These are phyloP conservation scores for Aspergillus aculeatinus DNA, from an alignment of 2,329 filamentous ascomycete genomes.

Conservation along the genomic window DNA sequence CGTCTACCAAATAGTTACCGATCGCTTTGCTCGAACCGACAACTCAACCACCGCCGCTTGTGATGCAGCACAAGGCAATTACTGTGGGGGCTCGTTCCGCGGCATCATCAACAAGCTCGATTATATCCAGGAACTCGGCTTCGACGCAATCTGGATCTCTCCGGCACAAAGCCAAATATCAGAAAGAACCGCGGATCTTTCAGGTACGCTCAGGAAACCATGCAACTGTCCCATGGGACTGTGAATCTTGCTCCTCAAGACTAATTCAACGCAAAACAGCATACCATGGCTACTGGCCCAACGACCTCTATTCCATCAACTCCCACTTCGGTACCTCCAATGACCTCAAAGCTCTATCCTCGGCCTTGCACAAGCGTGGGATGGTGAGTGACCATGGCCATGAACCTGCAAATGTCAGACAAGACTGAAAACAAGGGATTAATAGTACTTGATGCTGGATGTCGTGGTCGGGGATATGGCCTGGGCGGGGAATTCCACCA, in stretches of 20 bases:
- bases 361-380: conserved; percentile 53
- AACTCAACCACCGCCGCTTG: conserved; percentile 32
- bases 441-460: conserved; percentile 57
- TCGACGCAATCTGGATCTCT: conserved; percentile 34
- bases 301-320: conserved; percentile 53
- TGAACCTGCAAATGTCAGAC: neutral
- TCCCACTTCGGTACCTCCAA: conserved; percentile 56
- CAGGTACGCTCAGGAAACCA: neutral
- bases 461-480: conserved; percentile 58
- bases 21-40: conserved; percentile 44
- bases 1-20: conserved; percentile 46
- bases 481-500: conserved; percentile 39
- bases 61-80: conserved; percentile 21
- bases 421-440: neutral
- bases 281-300: conserved; percentile 52
- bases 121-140: conserved; percentile 49
- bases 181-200: neutral
- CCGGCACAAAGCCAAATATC: neutral
- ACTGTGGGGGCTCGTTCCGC: conserved; percentile 50
- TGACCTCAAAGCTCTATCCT: conserved; percentile 59
- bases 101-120: conserved; percentile 48
- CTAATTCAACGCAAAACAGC: neutral
- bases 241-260: too few relatives aligned
- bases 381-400: conserved; percentile 40
- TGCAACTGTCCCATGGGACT: too few relatives aligned